These are phyloP conservation scores for Plantago coronopus DNA, from an alignment of 305 asterid genomes.

Conservation along the genomic window DNA sequence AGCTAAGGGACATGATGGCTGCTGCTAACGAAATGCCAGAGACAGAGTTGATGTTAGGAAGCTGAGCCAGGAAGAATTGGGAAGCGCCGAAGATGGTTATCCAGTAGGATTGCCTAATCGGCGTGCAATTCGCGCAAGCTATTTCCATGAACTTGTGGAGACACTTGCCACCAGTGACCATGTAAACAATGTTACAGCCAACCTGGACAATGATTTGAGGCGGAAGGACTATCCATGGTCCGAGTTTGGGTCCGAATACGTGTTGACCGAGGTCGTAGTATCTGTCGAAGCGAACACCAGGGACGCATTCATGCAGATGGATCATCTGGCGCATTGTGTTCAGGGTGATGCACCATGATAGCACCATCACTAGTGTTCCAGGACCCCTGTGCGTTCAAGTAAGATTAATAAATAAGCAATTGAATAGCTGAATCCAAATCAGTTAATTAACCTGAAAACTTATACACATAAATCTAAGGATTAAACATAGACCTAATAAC, in stretches of 20 bases:
- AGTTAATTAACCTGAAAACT: too few relatives aligned
- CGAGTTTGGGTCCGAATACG: constrained; percentile 68
- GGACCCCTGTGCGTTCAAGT: constrained; percentile 52
- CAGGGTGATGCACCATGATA: constrained; percentile 80
- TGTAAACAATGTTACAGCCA: constrained; percentile 84
- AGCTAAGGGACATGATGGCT: constrained; percentile 93
- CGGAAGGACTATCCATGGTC: constrained; percentile 90
- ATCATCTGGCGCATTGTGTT: constrained; percentile 92
- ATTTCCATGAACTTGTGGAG: constrained; percentile 72
- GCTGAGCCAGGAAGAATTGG: constrained; percentile 83
- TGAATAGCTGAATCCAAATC: too few relatives aligned
- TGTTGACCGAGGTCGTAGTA: constrained; percentile 67
- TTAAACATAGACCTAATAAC: too few relatives aligned
- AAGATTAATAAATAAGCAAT: too few relatives aligned
- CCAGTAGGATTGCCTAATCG: constrained; percentile 73
- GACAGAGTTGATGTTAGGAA: constrained; percentile 86
- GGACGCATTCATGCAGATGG: constrained; percentile 78
- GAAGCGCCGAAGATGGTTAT: constrained; percentile 75
- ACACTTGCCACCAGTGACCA: constrained; percentile 96
- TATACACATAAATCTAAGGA: too few relatives aligned
- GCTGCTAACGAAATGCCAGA: constrained; percentile 83
- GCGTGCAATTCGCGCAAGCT: constrained; percentile 52
- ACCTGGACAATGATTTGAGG: constrained; percentile 89
- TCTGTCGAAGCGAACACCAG: constrained; percentile 79
- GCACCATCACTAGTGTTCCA: constrained; percentile 60